A percentile compares a stretch with the other conserved stretches of the same genome.
Evolutionary conservation across 23 red algal genomes (phyloP).

Genomic region (Gracilaria domingensis): DNA sequence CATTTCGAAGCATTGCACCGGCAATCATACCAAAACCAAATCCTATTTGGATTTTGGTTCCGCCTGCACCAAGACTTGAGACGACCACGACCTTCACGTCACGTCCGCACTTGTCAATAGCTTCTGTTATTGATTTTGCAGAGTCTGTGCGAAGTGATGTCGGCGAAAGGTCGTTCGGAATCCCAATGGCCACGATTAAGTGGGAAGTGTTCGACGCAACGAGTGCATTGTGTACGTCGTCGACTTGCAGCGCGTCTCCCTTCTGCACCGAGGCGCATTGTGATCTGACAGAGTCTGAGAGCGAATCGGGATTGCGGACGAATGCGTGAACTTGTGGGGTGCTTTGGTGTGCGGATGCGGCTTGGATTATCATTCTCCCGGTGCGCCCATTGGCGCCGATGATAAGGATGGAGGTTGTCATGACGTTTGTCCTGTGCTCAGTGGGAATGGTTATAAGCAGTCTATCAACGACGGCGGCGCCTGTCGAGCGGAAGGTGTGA

Average conservation of each 20-base stretch:
- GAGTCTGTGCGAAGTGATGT: conserved; percentile 19
- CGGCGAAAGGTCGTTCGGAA: conserved; percentile 14
- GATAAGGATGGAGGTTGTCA: conserved; percentile 57
- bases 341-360: not conserved
- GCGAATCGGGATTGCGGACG: conserved; percentile 45
- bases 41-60: conserved; percentile 43
- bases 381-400: conserved; percentile 66
- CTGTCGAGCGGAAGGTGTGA: too few relatives aligned
- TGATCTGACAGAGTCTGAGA: not conserved
- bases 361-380: conserved; percentile 34
- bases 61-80: conserved; percentile 54
- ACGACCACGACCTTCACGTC: conserved; percentile 51
- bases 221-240: conserved; percentile 31
- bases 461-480: too few relatives aligned
- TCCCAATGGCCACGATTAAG: conserved; percentile 39
- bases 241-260: conserved; percentile 21
- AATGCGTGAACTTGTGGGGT: conserved; percentile 46
- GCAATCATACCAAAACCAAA: conserved; percentile 38
- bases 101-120: not conserved
- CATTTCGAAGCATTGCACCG: conserved; percentile 28
- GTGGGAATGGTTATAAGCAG: not conserved
- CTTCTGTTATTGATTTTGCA: conserved; percentile 35
- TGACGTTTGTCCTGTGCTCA: not conserved
- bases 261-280: conserved; percentile 42
- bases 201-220: not conserved